Evolutionary conservation across 192 early-diverging fungal genomes (phyloP).

Genomic region (Martensiomyces pterosporus): DNA sequence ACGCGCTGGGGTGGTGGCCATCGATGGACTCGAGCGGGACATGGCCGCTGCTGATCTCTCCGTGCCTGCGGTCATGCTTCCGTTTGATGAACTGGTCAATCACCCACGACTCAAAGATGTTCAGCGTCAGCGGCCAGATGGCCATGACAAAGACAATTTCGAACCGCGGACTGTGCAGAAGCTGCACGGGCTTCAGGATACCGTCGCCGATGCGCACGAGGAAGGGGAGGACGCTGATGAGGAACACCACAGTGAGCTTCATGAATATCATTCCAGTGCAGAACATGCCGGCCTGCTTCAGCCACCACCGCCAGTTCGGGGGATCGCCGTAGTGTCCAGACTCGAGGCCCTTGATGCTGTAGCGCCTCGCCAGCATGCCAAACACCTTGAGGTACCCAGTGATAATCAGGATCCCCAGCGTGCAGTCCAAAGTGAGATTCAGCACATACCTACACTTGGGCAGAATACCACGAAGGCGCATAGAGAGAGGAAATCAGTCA

Average conservation of each 20-base stretch:
- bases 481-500: neutral
- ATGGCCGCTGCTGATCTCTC: conserved; percentile 20
- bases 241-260: conserved; percentile 43
- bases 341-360: conserved; percentile 22
- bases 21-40: conserved; percentile 24
- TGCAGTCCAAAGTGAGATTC: conserved; percentile 48
- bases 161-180: conserved; percentile 36
- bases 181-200: conserved; percentile 39
- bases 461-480: neutral
- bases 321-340: conserved; percentile 49
- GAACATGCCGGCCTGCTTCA: conserved; percentile 38
- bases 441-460: conserved; percentile 41
- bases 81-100: conserved; percentile 52
- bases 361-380: conserved; percentile 11
- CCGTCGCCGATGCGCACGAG: conserved; percentile 36
- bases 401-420: conserved; percentile 38
- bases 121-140: conserved; percentile 44
- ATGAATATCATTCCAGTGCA: conserved; percentile 43
- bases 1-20: neutral
- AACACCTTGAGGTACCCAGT: conserved; percentile 31
- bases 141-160: conserved; percentile 52
- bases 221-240: conserved; percentile 26
- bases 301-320: conserved; percentile 39
- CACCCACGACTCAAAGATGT: conserved; percentile 51
- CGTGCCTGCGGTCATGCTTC: no score